Conservation (phyloP, 2,329 filamentous ascomycete genomes). For the Fusarium penzigii region DNA sequence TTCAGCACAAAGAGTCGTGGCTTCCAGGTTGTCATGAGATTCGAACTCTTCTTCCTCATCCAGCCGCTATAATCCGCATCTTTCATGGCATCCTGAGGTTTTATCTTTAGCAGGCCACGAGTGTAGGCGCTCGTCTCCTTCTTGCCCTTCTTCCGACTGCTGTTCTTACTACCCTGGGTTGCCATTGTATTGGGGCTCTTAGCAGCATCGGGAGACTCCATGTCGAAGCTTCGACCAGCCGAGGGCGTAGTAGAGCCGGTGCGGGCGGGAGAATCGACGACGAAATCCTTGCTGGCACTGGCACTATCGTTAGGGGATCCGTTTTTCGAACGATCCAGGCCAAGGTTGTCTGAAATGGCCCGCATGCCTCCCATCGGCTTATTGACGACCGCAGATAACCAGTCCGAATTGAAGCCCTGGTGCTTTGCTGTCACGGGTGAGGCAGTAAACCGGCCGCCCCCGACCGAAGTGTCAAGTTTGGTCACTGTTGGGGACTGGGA, state of each 20-base stretch:
- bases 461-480: conserved; percentile 52
- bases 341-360: conserved; percentile 78
- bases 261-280: conserved; percentile 55
- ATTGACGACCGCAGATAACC: conserved; percentile 53
- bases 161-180: conserved; percentile 50
- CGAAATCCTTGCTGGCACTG: conserved; percentile 37
- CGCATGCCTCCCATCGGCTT: conserved; percentile 67
- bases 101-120: conserved; percentile 78
- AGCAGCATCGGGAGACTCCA: conserved; percentile 70
- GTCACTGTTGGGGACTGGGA: conserved; percentile 58
- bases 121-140: conserved; percentile 95
- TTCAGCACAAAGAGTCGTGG: conserved; percentile 93
- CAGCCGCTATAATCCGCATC: conserved; percentile 93
- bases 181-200: conserved; percentile 54
- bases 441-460: conserved; percentile 41
- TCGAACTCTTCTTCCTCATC: conserved; percentile 99
- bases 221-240: conserved; percentile 69
- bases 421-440: conserved; percentile 47
- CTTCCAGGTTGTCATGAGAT: conserved; percentile 97
- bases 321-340: conserved; percentile 55
- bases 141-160: conserved; percentile 71
- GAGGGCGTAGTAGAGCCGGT: conserved; percentile 76
- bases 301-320: conserved; percentile 50
- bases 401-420: conserved; percentile 53
- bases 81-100: conserved; percentile 79